These are phyloP conservation scores for Chara braunii DNA, from an alignment of 139 green algal genomes.

Conservation along the genomic window DNA sequence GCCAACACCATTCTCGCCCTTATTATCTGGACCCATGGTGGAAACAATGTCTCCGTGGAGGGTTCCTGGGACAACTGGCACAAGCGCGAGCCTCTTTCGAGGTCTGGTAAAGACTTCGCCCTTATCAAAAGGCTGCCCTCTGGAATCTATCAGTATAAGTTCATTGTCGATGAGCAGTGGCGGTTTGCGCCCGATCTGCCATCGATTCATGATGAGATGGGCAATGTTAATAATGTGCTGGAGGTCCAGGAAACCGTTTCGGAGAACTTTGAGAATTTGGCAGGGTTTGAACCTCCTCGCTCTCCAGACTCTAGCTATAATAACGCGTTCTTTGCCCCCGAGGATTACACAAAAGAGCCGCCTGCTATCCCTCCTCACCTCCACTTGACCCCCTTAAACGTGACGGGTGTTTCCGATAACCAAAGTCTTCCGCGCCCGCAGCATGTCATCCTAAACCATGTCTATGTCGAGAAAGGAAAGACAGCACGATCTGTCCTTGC, in stretches of 20 bases:
- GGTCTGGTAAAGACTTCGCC: conserved; percentile 83
- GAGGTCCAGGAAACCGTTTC: conserved; percentile 89
- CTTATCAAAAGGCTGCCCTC: conserved; percentile 66
- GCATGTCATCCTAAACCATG: conserved; percentile 96
- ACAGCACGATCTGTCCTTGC: conserved; percentile 57
- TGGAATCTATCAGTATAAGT: conserved; percentile 53
- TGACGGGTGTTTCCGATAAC: too few species aligned
- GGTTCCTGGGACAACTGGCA: conserved; percentile 96
- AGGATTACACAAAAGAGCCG: conserved; percentile 96
- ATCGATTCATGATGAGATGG: conserved; percentile 90
- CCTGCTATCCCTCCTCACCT: conserved; percentile 85
- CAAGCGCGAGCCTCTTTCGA: conserved; percentile 63
- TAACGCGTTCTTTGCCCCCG: conserved; percentile 51
- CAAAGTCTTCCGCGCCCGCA: conserved; percentile 84
- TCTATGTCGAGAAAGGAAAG: conserved; percentile 56
- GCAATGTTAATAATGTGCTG: conserved; percentile 98
- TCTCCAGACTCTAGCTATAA: conserved; percentile 81
- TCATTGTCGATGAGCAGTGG: conserved; percentile 91
- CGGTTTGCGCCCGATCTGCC: conserved; percentile 90
- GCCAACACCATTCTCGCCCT: conserved; percentile 22
- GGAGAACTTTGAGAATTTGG: conserved; percentile 86
- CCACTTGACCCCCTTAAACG: conserved; percentile 93
- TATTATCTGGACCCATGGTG: conserved; percentile 60
- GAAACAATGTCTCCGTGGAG: conserved; percentile 80
- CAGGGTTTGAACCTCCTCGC: conserved; percentile 80